These are phyloP conservation scores for Xylariaceae sp. DNA, from an alignment of 2,329 filamentous ascomycete species.

Conservation along the genomic window DNA sequence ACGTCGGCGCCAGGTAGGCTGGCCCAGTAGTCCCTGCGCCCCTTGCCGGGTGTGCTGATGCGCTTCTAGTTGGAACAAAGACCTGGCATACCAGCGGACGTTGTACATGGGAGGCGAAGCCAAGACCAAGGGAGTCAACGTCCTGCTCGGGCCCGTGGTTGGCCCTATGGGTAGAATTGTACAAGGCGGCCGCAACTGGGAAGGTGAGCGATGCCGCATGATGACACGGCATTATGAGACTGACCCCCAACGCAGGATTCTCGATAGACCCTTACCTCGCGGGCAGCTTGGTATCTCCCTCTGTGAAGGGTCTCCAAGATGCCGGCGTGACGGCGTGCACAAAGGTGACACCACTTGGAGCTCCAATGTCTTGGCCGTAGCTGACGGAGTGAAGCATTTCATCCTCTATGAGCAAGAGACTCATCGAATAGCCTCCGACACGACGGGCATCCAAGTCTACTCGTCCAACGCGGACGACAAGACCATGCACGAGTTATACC, in stretches of 20 bases:
- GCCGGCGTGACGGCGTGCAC: slow-evolving; percentile 19
- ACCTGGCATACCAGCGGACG: slow-evolving; percentile 53
- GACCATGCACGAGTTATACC: slow-evolving; percentile 48
- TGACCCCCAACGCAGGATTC: slow-evolving; percentile 6
- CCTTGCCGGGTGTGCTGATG: background rate
- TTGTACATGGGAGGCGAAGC: slow-evolving; percentile 59
- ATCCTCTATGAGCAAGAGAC: slow-evolving; percentile 63
- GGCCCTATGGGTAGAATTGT: slow-evolving; percentile 45
- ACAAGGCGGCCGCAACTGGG: slow-evolving; percentile 47
- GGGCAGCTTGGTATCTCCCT: slow-evolving; percentile 41
- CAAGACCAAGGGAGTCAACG: slow-evolving; percentile 57
- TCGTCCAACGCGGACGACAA: slow-evolving; percentile 44
- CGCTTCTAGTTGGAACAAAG: slow-evolving; percentile 52
- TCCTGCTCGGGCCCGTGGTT: slow-evolving; percentile 59
- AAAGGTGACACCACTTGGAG: slow-evolving; percentile 4
- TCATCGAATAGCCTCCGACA: slow-evolving; percentile 50
- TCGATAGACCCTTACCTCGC: slow-evolving; percentile 46
- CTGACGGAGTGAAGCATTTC: slow-evolving; percentile 53
- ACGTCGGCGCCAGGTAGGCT: slow-evolving; percentile 11
- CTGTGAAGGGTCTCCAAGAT: slow-evolving; percentile 32
- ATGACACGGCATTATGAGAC: background rate
- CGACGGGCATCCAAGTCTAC: slow-evolving; percentile 44
- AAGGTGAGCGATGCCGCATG: slow-evolving; percentile 17
- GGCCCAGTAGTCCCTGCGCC: background rate
- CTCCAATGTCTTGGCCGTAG: slow-evolving; percentile 42